Percentiles rank a stretch among this genome's conserved stretches.
phyloP scores from a whole-genome alignment of 768 basidiomycete species.

The Boletus sp. region DNA sequence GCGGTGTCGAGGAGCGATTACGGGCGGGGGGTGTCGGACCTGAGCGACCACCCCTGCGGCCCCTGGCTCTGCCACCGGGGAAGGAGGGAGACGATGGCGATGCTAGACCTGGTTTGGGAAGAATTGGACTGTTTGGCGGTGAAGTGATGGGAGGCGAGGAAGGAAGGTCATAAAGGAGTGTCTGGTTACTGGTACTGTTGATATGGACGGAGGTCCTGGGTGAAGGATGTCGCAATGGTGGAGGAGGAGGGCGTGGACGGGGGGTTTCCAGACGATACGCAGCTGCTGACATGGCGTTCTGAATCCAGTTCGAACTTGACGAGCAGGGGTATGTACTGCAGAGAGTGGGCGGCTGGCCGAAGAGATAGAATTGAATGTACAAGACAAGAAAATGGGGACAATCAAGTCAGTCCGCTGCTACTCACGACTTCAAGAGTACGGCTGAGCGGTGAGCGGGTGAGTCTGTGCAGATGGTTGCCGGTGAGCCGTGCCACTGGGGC shows the following conservation, averaged over 20 bases:
- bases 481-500: constrained; percentile 26
- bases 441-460: constrained; percentile 7
- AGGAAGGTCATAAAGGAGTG: constrained; percentile 77
- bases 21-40: constrained; percentile 50
- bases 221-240: constrained; percentile 55
- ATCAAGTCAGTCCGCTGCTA: constrained; percentile 5
- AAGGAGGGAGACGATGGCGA: constrained; percentile 64
- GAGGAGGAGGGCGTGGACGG: constrained; percentile 55
- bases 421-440: constrained; percentile 7
- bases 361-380: constrained; percentile 16
- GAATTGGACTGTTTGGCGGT: constrained; percentile 54
- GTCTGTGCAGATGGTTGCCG: constrained; percentile 21
- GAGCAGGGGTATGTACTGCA: constrained; percentile 1
- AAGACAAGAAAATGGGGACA: constrained; percentile 14
- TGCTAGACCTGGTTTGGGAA: constrained; percentile 37
- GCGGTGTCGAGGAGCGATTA: constrained; percentile 68
- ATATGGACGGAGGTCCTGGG: constrained; percentile 44
- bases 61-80: constrained; percentile 45
- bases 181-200: constrained; percentile 48
- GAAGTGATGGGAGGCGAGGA: constrained; percentile 50
- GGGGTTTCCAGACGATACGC: constrained; percentile 66
- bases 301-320: constrained; percentile 36
- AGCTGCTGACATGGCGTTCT: constrained; percentile 52
- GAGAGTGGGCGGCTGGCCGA: constrained; percentile 17
- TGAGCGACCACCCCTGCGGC: constrained; percentile 48